These are phyloP conservation scores for Candida ortonii DNA, from an alignment of 805 yeast genomes.

Conservation along the genomic window DNA sequence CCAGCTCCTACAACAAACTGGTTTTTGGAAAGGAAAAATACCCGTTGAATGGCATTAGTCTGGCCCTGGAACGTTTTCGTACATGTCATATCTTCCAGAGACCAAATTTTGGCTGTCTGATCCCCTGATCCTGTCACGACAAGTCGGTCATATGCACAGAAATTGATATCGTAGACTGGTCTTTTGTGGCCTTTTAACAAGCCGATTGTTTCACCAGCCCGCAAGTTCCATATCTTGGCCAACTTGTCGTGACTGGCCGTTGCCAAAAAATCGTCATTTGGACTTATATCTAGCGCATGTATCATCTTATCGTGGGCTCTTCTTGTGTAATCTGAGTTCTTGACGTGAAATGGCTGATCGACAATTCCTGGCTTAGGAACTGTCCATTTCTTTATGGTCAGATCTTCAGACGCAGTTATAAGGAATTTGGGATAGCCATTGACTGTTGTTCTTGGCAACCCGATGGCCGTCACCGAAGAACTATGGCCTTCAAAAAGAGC, in stretches of 20 bases:
- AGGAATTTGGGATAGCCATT: conserved; percentile 57
- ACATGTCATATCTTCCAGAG: conserved; percentile 71
- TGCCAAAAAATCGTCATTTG: conserved; percentile 83
- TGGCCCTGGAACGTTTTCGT: conserved; percentile 89
- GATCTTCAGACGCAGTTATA: conserved; percentile 80
- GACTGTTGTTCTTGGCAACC: conserved; percentile 56
- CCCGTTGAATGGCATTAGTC: conserved; percentile 86
- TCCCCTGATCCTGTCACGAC: conserved; percentile 90
- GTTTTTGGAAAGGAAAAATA: conserved; percentile 62
- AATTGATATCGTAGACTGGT: conserved; percentile 89
- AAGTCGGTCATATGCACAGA: conserved; percentile 74
- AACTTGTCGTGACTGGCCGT: conserved; percentile 94
- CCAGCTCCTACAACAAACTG: conserved; percentile 75
- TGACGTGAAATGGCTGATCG: conserved; percentile 35
- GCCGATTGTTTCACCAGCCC: conserved; percentile 83
- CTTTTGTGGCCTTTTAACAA: conserved; percentile 87
- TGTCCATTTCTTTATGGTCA: conserved; percentile 83
- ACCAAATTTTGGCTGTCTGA: conserved; percentile 87
- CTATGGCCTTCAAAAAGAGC: conserved; percentile 83
- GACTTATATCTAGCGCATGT: conserved; percentile 84
- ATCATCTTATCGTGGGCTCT: conserved; percentile 97
- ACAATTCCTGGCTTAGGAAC: conserved; percentile 46
- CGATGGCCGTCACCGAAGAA: conserved; percentile 80
- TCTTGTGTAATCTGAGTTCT: conserved; percentile 79
- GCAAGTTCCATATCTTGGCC: conserved; percentile 84